phyloP scores from a whole-genome alignment of 169 alveolate genomes.

The Sarcocystis neurona region DNA sequence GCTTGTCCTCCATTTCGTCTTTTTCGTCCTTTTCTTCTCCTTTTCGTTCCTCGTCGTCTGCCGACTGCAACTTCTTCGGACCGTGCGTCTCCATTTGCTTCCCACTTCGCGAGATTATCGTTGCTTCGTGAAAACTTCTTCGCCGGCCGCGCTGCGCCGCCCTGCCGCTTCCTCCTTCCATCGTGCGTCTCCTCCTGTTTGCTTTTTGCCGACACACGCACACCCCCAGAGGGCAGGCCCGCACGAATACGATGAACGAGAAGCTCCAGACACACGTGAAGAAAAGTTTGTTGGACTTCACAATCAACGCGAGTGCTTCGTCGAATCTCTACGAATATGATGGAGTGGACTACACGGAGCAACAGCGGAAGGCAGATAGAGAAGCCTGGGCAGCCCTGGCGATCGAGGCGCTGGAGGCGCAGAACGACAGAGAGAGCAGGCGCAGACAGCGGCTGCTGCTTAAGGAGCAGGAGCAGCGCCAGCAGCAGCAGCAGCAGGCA shows the following conservation, averaged over 20 bases:
- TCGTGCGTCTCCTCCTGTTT: neutral
- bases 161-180: too few relatives aligned
- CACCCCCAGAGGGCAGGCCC: slow-evolving; percentile 71
- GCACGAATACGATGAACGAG: slow-evolving; percentile 72
- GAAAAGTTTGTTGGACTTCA: slow-evolving; percentile 73
- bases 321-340: slow-evolving; percentile 71
- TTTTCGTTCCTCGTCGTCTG: too few relatives aligned
- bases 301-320: slow-evolving; percentile 46
- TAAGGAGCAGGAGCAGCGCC: slow-evolving; percentile 58
- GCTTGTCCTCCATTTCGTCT: too few relatives aligned
- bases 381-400: slow-evolving; percentile 66
- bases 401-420: slow-evolving; percentile 40
- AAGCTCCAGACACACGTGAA: slow-evolving; percentile 71
- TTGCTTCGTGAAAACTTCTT: too few relatives aligned
- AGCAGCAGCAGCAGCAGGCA: slow-evolving; percentile 33
- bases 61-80: too few relatives aligned
- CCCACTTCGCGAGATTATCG: too few relatives aligned
- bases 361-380: slow-evolving; percentile 69
- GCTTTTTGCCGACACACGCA: too few relatives aligned
- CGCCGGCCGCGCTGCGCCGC: too few relatives aligned
- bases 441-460: slow-evolving; percentile 26
- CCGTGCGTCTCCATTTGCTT: too few relatives aligned
- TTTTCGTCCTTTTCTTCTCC: too few relatives aligned
- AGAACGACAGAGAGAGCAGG: slow-evolving; percentile 45
- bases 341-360: slow-evolving; percentile 66